A percentile compares a stretch with the other conserved stretches of the same genome.
Conservation (phyloP, 192 early-diverging fungal genomes). For the Irineochytrium annulatum region DNA sequence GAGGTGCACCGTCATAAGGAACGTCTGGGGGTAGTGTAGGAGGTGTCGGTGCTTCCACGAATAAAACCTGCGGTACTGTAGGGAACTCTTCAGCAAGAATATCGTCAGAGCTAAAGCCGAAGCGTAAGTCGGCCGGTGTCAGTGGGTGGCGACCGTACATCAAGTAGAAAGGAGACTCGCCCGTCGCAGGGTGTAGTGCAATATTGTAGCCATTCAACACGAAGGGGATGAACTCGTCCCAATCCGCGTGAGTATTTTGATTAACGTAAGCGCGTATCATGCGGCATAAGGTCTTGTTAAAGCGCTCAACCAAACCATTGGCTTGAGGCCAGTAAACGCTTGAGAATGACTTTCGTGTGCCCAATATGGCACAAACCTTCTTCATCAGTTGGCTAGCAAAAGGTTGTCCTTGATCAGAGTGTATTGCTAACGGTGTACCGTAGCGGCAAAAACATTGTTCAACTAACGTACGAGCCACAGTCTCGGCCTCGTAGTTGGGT, state of each 20-base stretch:
- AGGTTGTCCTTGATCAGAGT: constrained; percentile 5
- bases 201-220: background rate
- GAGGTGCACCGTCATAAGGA: too few species aligned
- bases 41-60: too few species aligned
- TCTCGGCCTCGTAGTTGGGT: background rate
- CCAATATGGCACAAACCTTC: background rate
- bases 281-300: background rate
- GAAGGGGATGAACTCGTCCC: background rate
- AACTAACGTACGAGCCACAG: background rate
- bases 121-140: background rate
- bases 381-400: background rate
- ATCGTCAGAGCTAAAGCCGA: background rate
- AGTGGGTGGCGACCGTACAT: background rate
- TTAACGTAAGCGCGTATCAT: background rate
- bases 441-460: background rate
- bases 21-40: too few species aligned
- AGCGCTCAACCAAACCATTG: background rate
- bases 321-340: background rate
- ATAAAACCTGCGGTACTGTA: too few species aligned
- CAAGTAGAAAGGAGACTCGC: background rate
- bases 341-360: background rate
- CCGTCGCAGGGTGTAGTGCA: background rate
- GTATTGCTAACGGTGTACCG: constrained; percentile 3
- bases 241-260: background rate
- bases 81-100: background rate